Conservation (phyloP, 148 eudicot genomes). For the Rheum nobile region DNA sequence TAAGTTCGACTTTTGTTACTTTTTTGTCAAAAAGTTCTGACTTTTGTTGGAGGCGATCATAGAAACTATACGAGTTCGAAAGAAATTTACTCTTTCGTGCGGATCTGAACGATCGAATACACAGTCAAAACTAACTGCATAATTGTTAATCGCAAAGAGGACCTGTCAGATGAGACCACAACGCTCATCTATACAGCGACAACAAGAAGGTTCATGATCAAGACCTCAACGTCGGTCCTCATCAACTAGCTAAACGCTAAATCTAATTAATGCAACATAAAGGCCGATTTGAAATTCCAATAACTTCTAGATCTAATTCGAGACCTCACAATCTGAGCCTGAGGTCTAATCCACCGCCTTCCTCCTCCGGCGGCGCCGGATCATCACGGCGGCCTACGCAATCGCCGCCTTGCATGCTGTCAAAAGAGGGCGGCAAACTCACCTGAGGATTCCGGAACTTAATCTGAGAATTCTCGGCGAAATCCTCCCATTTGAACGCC, state of each 20-base stretch:
- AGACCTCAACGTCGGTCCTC: background rate
- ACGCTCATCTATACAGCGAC: background rate
- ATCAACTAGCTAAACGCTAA: background rate
- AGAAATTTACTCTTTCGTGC: too few relatives aligned
- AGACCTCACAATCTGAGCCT: background rate
- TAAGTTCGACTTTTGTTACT: too few relatives aligned
- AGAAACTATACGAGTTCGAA: too few relatives aligned
- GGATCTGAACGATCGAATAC: too few relatives aligned
- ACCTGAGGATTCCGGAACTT: background rate
- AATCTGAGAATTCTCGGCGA: background rate
- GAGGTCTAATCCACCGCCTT: conserved; percentile 15
- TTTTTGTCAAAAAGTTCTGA: too few relatives aligned
- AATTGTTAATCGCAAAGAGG: too few relatives aligned
- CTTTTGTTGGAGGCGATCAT: too few relatives aligned
- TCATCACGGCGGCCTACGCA: background rate
- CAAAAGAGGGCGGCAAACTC: background rate
- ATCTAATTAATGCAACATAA: background rate
- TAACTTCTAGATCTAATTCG: background rate
- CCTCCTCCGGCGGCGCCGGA: background rate
- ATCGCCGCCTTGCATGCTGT: background rate
- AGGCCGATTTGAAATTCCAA: background rate
- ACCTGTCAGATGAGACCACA: too few relatives aligned
- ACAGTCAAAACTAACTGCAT: too few relatives aligned
- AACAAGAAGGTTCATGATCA: background rate
- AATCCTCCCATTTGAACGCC: conserved; percentile 30